Percentiles rank a stretch among this genome's conserved stretches.
Conservation (phyloP, 805 yeast species). For the Wickerhamiella parazyma region DNA sequence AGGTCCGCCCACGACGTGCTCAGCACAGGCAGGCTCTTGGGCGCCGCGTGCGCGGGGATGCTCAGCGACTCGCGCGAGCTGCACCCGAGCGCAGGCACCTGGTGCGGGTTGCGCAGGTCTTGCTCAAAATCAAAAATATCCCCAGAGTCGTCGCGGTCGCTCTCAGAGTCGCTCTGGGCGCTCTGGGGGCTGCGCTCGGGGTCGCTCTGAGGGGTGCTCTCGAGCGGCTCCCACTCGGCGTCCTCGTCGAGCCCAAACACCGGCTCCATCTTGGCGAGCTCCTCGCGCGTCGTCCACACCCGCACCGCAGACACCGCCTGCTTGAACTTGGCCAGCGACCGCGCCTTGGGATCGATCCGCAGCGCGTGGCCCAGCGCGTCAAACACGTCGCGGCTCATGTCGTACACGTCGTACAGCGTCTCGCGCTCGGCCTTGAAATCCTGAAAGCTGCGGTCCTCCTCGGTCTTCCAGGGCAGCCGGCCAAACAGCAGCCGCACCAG, state of each 20-base stretch:
- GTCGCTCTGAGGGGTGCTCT: too few species aligned
- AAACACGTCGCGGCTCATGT: constrained; percentile 78
- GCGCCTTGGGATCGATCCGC: constrained; percentile 75
- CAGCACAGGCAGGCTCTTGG: not conserved
- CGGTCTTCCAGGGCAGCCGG: constrained; percentile 69
- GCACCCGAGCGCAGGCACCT: not conserved
- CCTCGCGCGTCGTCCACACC: constrained; percentile 76
- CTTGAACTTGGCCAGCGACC: constrained; percentile 51
- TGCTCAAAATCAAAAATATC: constrained; percentile 8
- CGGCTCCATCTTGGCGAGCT: constrained; percentile 23
- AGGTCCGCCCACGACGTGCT: constrained; percentile 11
- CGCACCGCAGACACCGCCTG: constrained; percentile 45
- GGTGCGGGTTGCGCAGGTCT: not conserved
- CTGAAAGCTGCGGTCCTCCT: constrained; percentile 66
- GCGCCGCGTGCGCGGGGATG: not conserved
- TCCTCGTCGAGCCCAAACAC: not conserved
- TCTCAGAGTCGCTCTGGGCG: too few species aligned
- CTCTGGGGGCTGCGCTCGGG: too few species aligned
- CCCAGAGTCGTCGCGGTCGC: not conserved
- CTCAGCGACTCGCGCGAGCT: not conserved
- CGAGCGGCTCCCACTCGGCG: not conserved
- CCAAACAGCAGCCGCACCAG: constrained; percentile 75
- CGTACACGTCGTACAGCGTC: constrained; percentile 80
- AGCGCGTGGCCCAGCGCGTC: constrained; percentile 66
- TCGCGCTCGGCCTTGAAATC: constrained; percentile 82